A percentile compares a stretch with the other conserved stretches of the same genome.
These are phyloP conservation scores for Russula sp. DNA, from an alignment of 768 basidiomycete species.

Conservation along the genomic window DNA sequence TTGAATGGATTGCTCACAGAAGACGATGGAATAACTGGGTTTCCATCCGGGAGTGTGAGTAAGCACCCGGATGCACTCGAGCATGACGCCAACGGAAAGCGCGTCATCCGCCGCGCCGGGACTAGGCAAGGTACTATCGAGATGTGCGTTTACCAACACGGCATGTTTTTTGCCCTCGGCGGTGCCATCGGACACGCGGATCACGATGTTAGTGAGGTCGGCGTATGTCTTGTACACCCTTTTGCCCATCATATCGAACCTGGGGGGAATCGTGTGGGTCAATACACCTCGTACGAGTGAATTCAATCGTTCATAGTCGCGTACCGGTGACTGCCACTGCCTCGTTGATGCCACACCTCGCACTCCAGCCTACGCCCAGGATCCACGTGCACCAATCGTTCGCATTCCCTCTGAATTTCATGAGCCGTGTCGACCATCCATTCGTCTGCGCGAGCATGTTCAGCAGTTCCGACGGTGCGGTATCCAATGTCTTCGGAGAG, in stretches of 20 bases:
- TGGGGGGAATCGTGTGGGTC: conserved; percentile 25
- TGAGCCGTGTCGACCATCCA: conserved; percentile 73
- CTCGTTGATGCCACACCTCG: conserved; percentile 86
- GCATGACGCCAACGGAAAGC: conserved; percentile 82
- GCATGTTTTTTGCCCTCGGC: conserved; percentile 68
- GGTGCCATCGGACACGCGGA: conserved; percentile 79
- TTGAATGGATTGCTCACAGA: conserved; percentile 46
- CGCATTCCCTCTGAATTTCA: conserved; percentile 54
- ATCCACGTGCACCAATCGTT: conserved; percentile 32
- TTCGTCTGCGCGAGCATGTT: conserved; percentile 77
- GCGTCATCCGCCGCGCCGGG: conserved; percentile 90
- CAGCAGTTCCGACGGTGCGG: conserved; percentile 83
- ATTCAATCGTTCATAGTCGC: conserved; percentile 29
- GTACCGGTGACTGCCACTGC: conserved; percentile 82
- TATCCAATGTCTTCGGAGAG: conserved; percentile 86
- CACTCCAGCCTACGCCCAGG: conserved; percentile 63
- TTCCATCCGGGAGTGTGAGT: conserved; percentile 59
- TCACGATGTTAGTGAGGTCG: conserved; percentile 80
- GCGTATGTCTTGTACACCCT: conserved; percentile 82
- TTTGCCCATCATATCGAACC: conserved; percentile 89
- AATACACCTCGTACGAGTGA: background rate
- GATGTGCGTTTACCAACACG: conserved; percentile 80
- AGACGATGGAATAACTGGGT: conserved; percentile 72
- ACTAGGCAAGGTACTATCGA: conserved; percentile 85
- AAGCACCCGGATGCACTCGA: conserved; percentile 79